phyloP scores from a whole-genome alignment of 768 basidiomycete genomes.

The Melanogaster broomeanus region DNA sequence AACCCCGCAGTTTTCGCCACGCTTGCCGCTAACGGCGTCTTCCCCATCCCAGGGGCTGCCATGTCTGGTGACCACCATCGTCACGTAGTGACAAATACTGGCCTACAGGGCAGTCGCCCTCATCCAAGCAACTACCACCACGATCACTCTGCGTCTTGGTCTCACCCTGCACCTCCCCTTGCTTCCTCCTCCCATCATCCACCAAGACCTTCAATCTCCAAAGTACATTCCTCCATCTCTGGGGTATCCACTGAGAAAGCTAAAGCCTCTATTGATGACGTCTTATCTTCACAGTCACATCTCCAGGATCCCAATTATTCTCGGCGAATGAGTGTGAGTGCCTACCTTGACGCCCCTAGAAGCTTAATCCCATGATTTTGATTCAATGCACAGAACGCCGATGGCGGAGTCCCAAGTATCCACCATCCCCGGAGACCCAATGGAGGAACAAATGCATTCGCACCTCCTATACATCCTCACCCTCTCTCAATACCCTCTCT shows the following conservation, averaged over 20 bases:
- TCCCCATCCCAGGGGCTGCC: conserved; percentile 39
- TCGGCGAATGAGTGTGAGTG: conserved; percentile 16
- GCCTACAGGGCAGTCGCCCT: conserved; percentile 16
- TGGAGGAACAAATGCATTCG: conserved; percentile 6
- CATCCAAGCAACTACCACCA: conserved; percentile 13
- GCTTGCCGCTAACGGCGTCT: conserved; percentile 59
- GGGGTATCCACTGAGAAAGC: conserved; percentile 17
- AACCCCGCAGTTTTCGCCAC: conserved; percentile 61
- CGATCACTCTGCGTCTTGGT: conserved; percentile 30
- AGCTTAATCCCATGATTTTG: not conserved
- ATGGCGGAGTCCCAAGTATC: conserved; percentile 19
- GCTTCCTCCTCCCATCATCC: conserved; percentile 19
- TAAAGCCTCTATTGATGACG: conserved; percentile 21
- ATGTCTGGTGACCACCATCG: conserved; percentile 40
- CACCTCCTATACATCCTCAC: conserved; percentile 12
- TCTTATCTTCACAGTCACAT: conserved; percentile 13
- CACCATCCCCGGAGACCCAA: conserved; percentile 13
- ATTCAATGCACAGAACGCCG: conserved; percentile 12
- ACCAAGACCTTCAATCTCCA: conserved; percentile 30
- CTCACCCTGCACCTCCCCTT: conserved; percentile 24
- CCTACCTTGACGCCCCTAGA: not conserved
- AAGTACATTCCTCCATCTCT: conserved; percentile 30
- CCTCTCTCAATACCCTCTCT: conserved; percentile 19
- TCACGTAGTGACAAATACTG: conserved; percentile 20
- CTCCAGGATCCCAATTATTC: conserved; percentile 5